Evolutionary conservation across 2,329 filamentous ascomycete genomes (phyloP), one percentile per base, ranked within the genome.

Genomic region (Clonostachys chloroleuca): DNA sequence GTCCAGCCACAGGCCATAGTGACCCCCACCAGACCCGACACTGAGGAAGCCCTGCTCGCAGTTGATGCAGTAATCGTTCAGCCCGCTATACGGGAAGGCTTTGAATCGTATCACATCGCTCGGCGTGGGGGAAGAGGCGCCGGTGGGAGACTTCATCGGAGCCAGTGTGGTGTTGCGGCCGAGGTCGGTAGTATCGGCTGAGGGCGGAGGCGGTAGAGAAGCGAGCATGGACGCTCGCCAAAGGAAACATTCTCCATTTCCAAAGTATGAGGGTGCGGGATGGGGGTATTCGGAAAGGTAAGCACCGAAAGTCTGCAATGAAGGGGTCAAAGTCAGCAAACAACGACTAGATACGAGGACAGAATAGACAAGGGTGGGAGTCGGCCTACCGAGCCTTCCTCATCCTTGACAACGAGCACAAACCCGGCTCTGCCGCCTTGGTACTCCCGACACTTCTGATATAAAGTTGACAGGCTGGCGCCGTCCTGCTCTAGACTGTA

Each of bases 1-100:
- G 62, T 96, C 89, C 12, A 99, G 77, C 94, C 94, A 97, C 6
- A 99, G 73, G 3, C 94, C 94, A 63, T 94, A 97, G 57, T 88
- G 87, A 1, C 94, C 92, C 56, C 96, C 91, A 40, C 77, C 89
- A 47, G 90, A 92, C 12, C 94, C 94, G 17, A 97, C 78, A 59
- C 88, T 94, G 13, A 99, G 67, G 63, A 88, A 97, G 20, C 84
- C 81, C 4, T 82, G 75, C 68, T 97, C 91, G 67, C 92, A 97
- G 59, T 95, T 87, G 55, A 97, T 94, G 73, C 92, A 90, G 64
- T 95, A 99, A 66, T 97, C 94, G 64, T 99, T 97, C 39, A 95
- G 81, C 6, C 94, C 94, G 48, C 88, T 95, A 61, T 96, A 97
- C 0, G 92, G 92, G 59, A 97, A 99, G 0, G 92, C 92, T 68